phyloP scores from a whole-genome alignment of 2,329 filamentous ascomycete species.

The Pseudogymnoascus sp. region DNA sequence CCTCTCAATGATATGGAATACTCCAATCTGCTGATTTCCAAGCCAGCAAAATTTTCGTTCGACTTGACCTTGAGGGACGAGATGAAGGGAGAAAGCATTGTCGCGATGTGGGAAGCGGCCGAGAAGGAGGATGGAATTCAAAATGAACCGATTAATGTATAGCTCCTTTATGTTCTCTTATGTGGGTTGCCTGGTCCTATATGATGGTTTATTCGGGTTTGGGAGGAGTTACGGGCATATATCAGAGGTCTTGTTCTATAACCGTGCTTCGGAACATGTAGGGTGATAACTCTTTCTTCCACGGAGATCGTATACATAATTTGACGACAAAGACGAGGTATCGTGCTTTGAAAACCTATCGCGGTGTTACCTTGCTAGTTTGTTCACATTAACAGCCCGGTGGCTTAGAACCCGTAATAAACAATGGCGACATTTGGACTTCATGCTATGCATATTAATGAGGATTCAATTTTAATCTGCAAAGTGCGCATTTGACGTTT shows the following conservation, averaged over 20 bases:
- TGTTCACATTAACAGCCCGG: background rate
- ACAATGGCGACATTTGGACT: background rate
- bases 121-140: background rate
- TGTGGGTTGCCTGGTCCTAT: background rate
- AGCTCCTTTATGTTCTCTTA: background rate
- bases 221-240: background rate
- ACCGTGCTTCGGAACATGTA: background rate
- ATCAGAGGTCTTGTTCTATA: background rate
- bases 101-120: slow-evolving; percentile 24
- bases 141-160: background rate
- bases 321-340: background rate
- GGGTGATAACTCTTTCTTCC: background rate
- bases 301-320: background rate
- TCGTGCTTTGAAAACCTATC: background rate
- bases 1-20: slow-evolving; percentile 20
- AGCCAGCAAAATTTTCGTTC: slow-evolving; percentile 43
- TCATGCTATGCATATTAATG: background rate
- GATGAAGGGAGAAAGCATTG: slow-evolving; percentile 35
- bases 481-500: background rate
- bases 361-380: background rate
- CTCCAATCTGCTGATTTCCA: slow-evolving; percentile 37
- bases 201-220: background rate
- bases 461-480: background rate
- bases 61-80: slow-evolving; percentile 38
- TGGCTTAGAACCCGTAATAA: background rate